Evolutionary conservation across 139 green algal species (phyloP), one percentile per base, ranked within the genome.

Genomic region (Closterium sp.): DNA sequence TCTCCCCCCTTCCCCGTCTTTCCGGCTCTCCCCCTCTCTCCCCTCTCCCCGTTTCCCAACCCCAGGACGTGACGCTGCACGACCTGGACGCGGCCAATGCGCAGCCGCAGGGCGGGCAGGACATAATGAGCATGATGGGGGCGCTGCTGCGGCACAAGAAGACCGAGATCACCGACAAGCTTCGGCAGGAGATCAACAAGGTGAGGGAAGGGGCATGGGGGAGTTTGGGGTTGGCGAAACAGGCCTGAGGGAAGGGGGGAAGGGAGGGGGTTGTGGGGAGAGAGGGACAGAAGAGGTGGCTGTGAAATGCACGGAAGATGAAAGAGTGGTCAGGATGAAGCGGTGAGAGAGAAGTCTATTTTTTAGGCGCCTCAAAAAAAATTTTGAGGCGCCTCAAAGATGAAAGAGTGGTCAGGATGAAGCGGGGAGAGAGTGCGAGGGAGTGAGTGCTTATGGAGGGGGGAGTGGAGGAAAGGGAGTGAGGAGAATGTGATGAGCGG

Each of bases 141-240:
- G 94, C 97, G 94, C 97, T 99, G 95, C 95, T 99, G 84, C 98
- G 98, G 92, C 96, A 96, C 30, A 99, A 99, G 95, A 99, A 99
- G 95, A 99, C 98, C 0, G 98, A 99, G 93, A 99, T 99, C 93
- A 99, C 98, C 1, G 98, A 99, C 85, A 99, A 99, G 96, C 95
- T 99, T 93, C 94, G 98, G 28, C 95, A 97, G 90, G 98, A 99
- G 93, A 98, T 99, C 95, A 99, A 99, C 97, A 98, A 97, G 94
- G 92, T 94, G 36, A 1, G 89, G 3, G 30, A 9, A 84, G 33
- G 16, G 84, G 33, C 25, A 30, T 28, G 28, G n/a, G n/a, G n/a
- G n/a, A n/a, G n/a, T n/a, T n/a, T n/a, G n/a, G n/a, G n/a, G n/a
- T n/a, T n/a, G n/a, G n/a, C n/a, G n/a, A n/a, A n/a, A n/a, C n/a